These are phyloP conservation scores for Talaromyces nanjingensis DNA, from an alignment of 495 filamentous ascomycete genomes.

Conservation along the genomic window DNA sequence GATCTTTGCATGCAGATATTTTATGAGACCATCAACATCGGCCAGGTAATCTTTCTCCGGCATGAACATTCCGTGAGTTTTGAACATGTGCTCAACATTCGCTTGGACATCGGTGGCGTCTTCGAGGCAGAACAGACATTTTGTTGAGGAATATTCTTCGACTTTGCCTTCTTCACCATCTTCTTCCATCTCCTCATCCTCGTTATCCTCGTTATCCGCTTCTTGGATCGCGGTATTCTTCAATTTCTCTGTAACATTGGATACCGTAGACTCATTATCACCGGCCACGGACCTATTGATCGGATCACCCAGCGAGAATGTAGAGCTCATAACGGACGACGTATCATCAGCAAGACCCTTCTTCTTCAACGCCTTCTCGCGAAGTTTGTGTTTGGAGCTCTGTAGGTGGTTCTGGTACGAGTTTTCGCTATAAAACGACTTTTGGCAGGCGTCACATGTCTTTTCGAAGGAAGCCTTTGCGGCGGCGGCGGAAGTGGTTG, in stretches of 20 bases:
- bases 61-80: conserved; percentile 92
- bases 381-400: conserved; percentile 82
- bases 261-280: conserved; percentile 64
- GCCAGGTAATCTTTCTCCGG: conserved; percentile 78
- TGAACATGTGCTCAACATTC: conserved; percentile 83
- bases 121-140: conserved; percentile 88
- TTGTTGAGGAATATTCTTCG: conserved; percentile 42
- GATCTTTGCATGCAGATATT: conserved; percentile 70
- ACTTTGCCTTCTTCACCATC: conserved; percentile 26
- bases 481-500: conserved; percentile 71
- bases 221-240: conserved; percentile 68
- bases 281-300: conserved; percentile 42
- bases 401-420: conserved; percentile 88
- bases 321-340: conserved; percentile 84
- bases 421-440: conserved; percentile 93
- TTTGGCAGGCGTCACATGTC: conserved; percentile 73
- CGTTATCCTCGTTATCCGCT: conserved; percentile 26
- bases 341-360: conserved; percentile 53
- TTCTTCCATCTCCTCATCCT: conserved; percentile 23
- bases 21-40: conserved; percentile 72
- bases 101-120: conserved; percentile 62
- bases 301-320: conserved; percentile 84
- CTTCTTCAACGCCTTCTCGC: conserved; percentile 41
- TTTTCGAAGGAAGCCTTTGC: conserved; percentile 87
- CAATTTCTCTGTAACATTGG: conserved; percentile 70